These are phyloP conservation scores for Penicillium taxi DNA, from an alignment of 495 filamentous ascomycete genomes.

Conservation along the genomic window DNA sequence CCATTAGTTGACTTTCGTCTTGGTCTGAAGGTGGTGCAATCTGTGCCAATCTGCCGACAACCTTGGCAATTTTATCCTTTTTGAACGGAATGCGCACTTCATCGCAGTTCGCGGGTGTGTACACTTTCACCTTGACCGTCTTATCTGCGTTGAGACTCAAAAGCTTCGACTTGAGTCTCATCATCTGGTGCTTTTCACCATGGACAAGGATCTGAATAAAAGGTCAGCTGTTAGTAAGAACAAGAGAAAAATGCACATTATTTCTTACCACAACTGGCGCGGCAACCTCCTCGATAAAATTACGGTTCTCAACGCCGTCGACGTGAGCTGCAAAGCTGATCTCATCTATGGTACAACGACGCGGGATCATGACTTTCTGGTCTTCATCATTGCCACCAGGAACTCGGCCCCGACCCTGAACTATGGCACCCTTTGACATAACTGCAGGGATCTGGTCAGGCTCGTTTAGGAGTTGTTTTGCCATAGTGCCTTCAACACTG, in stretches of 20 bases:
- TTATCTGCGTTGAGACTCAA: constrained; percentile 83
- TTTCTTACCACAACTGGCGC: constrained; percentile 81
- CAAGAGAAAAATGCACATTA: not conserved
- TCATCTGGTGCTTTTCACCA: constrained; percentile 97
- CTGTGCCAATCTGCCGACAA: constrained; percentile 86
- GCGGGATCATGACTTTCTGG: constrained; percentile 82
- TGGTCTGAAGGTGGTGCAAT: constrained; percentile 55
- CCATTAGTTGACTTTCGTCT: constrained; percentile 54
- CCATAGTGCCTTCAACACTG: constrained; percentile 97
- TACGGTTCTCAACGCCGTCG: constrained; percentile 87
- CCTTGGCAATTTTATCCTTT: constrained; percentile 91
- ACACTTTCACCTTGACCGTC: constrained; percentile 75
- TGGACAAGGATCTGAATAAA: constrained; percentile 78
- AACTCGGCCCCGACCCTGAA: constrained; percentile 47
- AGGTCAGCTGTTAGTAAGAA: constrained; percentile 1
- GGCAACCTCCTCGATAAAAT: constrained; percentile 87
- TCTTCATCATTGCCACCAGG: constrained; percentile 46
- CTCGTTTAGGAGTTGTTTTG: constrained; percentile 85
- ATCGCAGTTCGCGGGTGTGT: constrained; percentile 86
- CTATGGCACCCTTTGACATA: constrained; percentile 62
- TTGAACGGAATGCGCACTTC: constrained; percentile 93
- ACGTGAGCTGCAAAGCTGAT: constrained; percentile 94
- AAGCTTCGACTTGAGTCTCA: constrained; percentile 86
- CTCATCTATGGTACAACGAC: constrained; percentile 86
- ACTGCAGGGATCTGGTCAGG: constrained; percentile 88